Percentiles rank a stretch among this genome's conserved stretches.
phyloP scores from a whole-genome alignment of 2,329 filamentous ascomycete genomes.

The Diaporthe helianthi region DNA sequence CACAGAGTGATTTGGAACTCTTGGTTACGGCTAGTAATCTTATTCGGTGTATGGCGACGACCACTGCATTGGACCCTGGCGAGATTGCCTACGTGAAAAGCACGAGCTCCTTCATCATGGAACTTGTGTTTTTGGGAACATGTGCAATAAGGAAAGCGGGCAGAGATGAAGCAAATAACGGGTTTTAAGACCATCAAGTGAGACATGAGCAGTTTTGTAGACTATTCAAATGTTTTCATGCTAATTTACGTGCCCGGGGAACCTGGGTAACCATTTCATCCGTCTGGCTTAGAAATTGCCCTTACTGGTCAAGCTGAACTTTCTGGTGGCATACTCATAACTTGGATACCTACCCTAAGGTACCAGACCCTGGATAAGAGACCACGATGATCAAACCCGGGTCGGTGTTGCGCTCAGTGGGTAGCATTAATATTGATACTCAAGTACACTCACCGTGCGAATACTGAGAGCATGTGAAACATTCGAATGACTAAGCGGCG shows the following conservation, averaged over 20 bases:
- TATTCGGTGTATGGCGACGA: not conserved
- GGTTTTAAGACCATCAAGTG: not conserved
- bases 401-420: too few species aligned
- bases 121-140: not conserved
- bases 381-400: not conserved
- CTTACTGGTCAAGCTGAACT: too few species aligned
- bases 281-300: not conserved
- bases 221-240: not conserved
- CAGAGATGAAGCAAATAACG: not conserved
- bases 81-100: not conserved
- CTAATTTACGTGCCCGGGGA: too few species aligned
- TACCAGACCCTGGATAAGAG: too few species aligned
- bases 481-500: conserved; percentile 6
- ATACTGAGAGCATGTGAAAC: too few species aligned
- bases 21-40: not conserved
- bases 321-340: too few species aligned
- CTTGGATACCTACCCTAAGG: too few species aligned
- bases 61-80: not conserved
- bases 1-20: not conserved
- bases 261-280: not conserved
- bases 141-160: conserved; percentile 2
- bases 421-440: not conserved
- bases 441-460: too few species aligned
- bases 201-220: not conserved
- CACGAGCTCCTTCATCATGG: not conserved